Evolutionary conservation across 164 flowering plant genomes (phyloP).

Genomic region (Vitis rotundifolia): DNA sequence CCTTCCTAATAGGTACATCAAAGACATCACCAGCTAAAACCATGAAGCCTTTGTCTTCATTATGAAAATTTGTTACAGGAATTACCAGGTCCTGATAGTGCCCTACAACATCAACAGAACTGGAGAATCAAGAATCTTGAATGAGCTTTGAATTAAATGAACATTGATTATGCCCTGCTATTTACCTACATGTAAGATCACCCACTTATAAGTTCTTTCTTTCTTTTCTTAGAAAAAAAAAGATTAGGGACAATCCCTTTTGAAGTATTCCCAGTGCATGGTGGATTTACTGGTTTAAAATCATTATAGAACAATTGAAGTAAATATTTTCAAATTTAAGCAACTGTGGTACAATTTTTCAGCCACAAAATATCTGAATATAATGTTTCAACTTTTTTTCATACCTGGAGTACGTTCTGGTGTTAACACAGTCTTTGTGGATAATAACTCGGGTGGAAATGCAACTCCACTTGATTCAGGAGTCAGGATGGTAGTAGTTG

Average conservation of each 20-base stretch:
- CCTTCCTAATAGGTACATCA: conserved; percentile 93
- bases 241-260: too few species aligned
- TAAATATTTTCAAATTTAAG: background rate
- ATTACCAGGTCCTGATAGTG: conserved; percentile 73
- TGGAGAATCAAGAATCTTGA: background rate
- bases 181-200: too few species aligned
- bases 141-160: too few species aligned
- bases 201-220: too few species aligned
- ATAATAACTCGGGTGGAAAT: conserved; percentile 60
- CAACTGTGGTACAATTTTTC: background rate
- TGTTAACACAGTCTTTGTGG: conserved; percentile 37
- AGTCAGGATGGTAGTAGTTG: conserved; percentile 46
- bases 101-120: conserved; percentile 43
- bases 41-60: conserved; percentile 88
- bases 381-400: background rate
- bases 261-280: background rate
- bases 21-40: conserved; percentile 94
- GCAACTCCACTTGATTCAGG: conserved; percentile 52
- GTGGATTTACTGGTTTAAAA: background rate
- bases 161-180: too few species aligned
- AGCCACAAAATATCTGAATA: background rate
- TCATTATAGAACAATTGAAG: background rate
- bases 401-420: conserved; percentile 66
- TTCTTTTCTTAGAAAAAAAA: too few species aligned
- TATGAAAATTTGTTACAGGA: conserved; percentile 79